phyloP scores from a whole-genome alignment of 306 rosid species.

The Vachellia pachyceras region DNA sequence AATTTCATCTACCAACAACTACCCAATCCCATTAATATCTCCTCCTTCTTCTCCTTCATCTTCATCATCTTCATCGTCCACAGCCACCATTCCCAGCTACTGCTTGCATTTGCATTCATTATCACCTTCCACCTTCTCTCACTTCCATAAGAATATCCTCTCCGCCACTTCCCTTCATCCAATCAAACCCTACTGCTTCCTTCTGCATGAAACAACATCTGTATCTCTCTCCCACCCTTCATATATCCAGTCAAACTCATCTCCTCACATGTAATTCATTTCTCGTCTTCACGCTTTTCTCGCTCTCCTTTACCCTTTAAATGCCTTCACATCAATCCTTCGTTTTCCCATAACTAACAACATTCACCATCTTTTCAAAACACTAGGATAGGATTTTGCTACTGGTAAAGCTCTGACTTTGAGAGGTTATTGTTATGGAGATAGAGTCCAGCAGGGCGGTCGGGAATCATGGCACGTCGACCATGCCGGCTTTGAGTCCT shows the following conservation, averaged over 20 bases:
- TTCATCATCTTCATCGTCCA: neutral
- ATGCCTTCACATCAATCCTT: neutral
- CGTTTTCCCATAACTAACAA: neutral
- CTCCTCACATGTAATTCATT: conserved; percentile 55
- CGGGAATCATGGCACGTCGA: conserved; percentile 47
- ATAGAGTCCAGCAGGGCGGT: conserved; percentile 65
- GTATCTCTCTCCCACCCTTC: neutral
- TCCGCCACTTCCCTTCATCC: neutral
- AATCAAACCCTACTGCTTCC: neutral
- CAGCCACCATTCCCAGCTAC: neutral
- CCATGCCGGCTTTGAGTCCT: conserved; percentile 67
- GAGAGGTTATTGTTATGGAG: conserved; percentile 51
- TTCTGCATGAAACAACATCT: conserved; percentile 59
- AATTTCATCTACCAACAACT: conserved; percentile 65
- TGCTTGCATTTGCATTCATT: neutral
- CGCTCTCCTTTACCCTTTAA: conserved; percentile 27
- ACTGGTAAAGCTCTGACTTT: neutral
- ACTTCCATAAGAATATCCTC: neutral
- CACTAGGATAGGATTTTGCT: too few species aligned
- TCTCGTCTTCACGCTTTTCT: conserved; percentile 55
- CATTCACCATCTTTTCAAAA: neutral
- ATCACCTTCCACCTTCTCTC: too few species aligned
- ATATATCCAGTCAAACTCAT: conserved; percentile 56
- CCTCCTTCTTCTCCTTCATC: neutral
- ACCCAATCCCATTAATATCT: conserved; percentile 62